Base-by-base conservation (phyloP, 108 stramenopile species). In the Phaeodactylum tricornutum region DNA sequence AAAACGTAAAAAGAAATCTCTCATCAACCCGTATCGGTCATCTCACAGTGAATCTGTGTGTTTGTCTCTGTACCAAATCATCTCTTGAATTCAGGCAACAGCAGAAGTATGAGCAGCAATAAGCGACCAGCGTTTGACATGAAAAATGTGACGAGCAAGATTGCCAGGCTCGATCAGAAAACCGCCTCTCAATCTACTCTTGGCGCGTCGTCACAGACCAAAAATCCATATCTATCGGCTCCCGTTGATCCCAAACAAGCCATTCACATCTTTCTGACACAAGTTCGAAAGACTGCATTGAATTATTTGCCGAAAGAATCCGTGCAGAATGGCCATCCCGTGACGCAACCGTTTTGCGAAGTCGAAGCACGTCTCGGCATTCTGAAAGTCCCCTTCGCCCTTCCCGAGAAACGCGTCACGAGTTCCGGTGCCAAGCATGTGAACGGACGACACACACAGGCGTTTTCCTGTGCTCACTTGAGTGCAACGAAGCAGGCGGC, bases 341-440 rank as follows among this genome's bases (percentile, higher is more conserved):
- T 69, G 29, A 39, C 47, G 0, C 64, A 42, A 23, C 79, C 79
- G 12, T 74, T 73, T 43, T 71, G 68, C 34, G 88, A 90, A 55
- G 75, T 90, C 42, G 88, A 90, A 62, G 80, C 76, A 19, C 60
- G 81, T 9, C 43, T 90, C 19, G 88, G 88, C 11, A 68, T 82
- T 24, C 65, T 90, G 26, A 45, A 73, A 5, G 56, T 80, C n/a
- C 70, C 81, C 17, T 62, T 62, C 48, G 69, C 65, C 1, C 12
- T 29, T 19, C 74, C 59, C 14, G 50, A 59, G 23, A 80, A 78
- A 39, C 68, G 87, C 1, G 80, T 79, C 1, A 56, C 73, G 0
- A 63, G 74, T 21, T 73, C 72, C 27, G 86, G 86, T 36, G 55
- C 78, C 26, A 84, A 84, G 46, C 65, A 57, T 7, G 40, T 77